Base-by-base conservation (phyloP, 2,329 filamentous ascomycete species). In the Amylocarpus encephaloides region DNA sequence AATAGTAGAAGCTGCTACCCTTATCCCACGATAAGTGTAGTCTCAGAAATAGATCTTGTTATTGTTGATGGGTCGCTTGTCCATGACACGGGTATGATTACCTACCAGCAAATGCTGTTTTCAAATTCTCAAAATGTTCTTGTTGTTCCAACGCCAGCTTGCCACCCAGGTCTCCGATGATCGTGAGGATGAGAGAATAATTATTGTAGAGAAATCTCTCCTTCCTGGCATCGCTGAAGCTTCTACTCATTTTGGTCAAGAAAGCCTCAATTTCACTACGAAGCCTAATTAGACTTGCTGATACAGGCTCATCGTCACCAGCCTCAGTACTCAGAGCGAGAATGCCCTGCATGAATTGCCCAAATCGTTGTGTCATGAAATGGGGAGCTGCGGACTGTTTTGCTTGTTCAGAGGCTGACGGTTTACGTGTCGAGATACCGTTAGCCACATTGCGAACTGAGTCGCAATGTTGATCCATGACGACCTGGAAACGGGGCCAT, bases 171-270 rank as follows among this genome's bases (percentile, higher is more conserved):
- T 92, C 86, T 63, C 86, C 82, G 57, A 98, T 86, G 55, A 98
- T 96, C 10, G 93, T 96, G 62, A 89, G 75, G n/a, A 98, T 80
- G 56, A 98, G 74, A 48, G 88, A 94, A 68, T 95, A 97, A 67
- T 98, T 98, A 66, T 97, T 98, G 65, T 87, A 93, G 62, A 98
- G 68, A 65, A 97, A 97, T 40, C 93, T 76, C 59, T 92, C 86
- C 58, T 85, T 77, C 64, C 88, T 80, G 56, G 80, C 77, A 62
- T 95, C 92, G 16, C 80, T 82, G 55, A 91, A 88, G 0, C 75
- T 74, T 59, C 88, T 85, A 64, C 87, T 86, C 52, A 91, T 74
- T 64, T 86, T 89, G 5, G 80, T 79, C 53, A 98, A 68, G 59
- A 96, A 93, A 0, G 80, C 79, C 67, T 97, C 90, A 38, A 92